Percentiles rank a stretch among this genome's conserved stretches.
Evolutionary conservation across 1,284 basidiomycete genomes (phyloP).

Genomic region (Malassezia globosa): DNA sequence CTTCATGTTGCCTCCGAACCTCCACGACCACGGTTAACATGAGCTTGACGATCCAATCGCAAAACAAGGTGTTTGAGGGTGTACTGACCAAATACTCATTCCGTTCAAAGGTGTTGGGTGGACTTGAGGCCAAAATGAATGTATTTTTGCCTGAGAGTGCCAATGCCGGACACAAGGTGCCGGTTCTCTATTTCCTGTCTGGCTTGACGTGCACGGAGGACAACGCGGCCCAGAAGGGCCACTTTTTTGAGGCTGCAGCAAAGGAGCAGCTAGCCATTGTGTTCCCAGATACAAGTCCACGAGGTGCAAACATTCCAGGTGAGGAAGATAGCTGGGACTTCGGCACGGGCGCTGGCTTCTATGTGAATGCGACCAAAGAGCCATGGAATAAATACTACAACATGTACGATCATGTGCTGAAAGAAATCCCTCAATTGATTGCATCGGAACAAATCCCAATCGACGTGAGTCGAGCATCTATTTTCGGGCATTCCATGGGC

Average conservation of each 20-base stretch:
- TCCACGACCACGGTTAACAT: too few relatives aligned
- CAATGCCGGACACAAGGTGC: conserved; percentile 53
- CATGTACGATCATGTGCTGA: conserved; percentile 37
- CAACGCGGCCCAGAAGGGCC: conserved; percentile 55
- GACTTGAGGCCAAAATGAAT: conserved; percentile 72
- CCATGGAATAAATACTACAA: conserved; percentile 37
- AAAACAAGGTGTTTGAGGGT: conserved; percentile 27
- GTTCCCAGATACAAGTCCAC: conserved; percentile 90
- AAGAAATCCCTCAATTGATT: conserved; percentile 31
- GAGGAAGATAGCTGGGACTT: conserved; percentile 67
- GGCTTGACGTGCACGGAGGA: conserved; percentile 93
- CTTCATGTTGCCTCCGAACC: not conserved
- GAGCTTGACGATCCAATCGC: conserved; percentile 21
- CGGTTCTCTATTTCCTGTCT: conserved; percentile 73
- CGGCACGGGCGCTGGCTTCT: conserved; percentile 45
- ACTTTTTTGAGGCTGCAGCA: conserved; percentile 33
- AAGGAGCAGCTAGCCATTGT: conserved; percentile 66
- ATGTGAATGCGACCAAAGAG: conserved; percentile 39
- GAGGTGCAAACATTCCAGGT: conserved; percentile 76
- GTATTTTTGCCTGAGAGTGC: conserved; percentile 70
- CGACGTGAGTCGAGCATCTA: conserved; percentile 26
- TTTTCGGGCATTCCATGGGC: conserved; percentile 60
- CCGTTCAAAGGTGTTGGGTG: conserved; percentile 61
- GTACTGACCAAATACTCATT: conserved; percentile 35
- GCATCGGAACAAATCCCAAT: conserved; percentile 22